These are phyloP conservation scores for Bonia amplexicaulis DNA, from an alignment of 176 grass and related monocot species.

Conservation along the genomic window DNA sequence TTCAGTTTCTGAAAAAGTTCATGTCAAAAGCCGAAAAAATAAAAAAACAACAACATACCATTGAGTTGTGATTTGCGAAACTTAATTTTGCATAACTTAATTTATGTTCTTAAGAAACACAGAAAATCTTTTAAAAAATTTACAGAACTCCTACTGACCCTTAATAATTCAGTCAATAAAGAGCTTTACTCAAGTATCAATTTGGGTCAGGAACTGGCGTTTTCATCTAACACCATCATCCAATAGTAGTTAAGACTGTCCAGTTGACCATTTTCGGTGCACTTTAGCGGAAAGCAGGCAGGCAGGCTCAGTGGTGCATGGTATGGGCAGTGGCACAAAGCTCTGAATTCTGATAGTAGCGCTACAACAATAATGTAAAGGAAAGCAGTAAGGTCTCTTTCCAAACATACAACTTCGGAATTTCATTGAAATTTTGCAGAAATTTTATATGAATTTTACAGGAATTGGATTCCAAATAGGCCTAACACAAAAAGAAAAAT, in stretches of 20 bases:
- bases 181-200: background rate
- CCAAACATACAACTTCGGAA: background rate
- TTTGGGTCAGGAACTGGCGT: conserved; percentile 8
- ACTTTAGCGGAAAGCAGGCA: background rate
- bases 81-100: background rate
- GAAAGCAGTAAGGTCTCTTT: background rate
- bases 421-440: background rate
- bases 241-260: conserved; percentile 20
- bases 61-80: background rate
- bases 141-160: background rate
- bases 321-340: background rate
- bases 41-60: no score
- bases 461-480: background rate
- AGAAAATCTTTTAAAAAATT: background rate
- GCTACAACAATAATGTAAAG: background rate
- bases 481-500: background rate
- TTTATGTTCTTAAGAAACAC: background rate
- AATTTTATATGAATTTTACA: background rate
- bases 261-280: conserved; percentile 31
- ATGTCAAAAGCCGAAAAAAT: no score
- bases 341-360: background rate
- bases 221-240: conserved; percentile 1
- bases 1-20: rapidly evolving
- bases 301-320: background rate
- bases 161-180: background rate